Conservation (phyloP, 2,329 filamentous ascomycete genomes). For the Nakataea oryzae region DNA sequence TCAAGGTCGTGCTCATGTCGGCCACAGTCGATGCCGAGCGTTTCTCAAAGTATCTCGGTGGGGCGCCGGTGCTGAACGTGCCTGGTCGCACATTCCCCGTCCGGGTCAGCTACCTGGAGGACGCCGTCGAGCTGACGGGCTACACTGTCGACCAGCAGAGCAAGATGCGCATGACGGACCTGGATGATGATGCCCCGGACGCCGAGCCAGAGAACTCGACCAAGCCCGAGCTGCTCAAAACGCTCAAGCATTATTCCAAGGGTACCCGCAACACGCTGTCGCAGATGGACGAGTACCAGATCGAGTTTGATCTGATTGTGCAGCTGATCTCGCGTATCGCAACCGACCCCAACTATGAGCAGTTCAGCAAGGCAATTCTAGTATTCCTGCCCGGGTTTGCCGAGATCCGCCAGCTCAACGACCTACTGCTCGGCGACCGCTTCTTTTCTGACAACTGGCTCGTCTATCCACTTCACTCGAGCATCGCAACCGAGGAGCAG, state of each 20-base stretch:
- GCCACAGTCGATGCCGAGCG: conserved; percentile 88
- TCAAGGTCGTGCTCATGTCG: conserved; percentile 95
- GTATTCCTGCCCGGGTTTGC: conserved; percentile 91
- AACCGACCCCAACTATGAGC: conserved; percentile 49
- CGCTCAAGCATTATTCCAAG: conserved; percentile 62
- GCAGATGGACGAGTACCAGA: conserved; percentile 80
- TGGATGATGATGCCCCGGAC: conserved; percentile 50
- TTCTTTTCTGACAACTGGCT: conserved; percentile 67
- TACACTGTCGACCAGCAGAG: conserved; percentile 47
- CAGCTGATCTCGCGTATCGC: conserved; percentile 71
- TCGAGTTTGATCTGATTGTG: conserved; percentile 80
- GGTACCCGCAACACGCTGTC: conserved; percentile 65
- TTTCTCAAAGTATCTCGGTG: conserved; percentile 80
- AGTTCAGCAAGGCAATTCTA: conserved; percentile 84
- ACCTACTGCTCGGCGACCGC: conserved; percentile 68
- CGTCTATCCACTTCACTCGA: conserved; percentile 84
- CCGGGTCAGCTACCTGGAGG: conserved; percentile 77
- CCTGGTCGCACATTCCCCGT: conserved; percentile 93
- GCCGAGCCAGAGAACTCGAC: conserved; percentile 40
- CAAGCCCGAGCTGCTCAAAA: conserved; percentile 48
- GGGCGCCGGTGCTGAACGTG: conserved; percentile 79
- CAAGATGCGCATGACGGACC: conserved; percentile 40
- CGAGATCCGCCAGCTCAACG: conserved; percentile 82
- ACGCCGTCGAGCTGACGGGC: conserved; percentile 80
- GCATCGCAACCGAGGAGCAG: conserved; percentile 92